Percentiles rank a stretch among this genome's conserved stretches.
phyloP scores from a whole-genome alignment of 768 basidiomycete species.

The Podaxis sp. region DNA sequence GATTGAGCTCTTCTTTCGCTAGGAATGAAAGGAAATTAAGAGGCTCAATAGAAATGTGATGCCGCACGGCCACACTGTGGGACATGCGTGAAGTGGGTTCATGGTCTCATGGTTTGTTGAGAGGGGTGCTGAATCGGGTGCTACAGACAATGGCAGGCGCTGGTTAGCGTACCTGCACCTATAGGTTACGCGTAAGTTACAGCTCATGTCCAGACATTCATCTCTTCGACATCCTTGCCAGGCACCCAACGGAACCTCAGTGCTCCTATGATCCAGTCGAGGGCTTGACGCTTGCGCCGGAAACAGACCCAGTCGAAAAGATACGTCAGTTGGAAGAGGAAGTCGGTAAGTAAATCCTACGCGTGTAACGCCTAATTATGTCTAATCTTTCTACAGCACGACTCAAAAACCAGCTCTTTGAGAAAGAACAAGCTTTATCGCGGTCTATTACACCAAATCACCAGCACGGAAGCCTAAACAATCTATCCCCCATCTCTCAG shows the following conservation, averaged over 20 bases:
- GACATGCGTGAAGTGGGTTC: conserved; percentile 78
- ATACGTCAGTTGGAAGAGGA: conserved; percentile 76
- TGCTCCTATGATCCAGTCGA: conserved; percentile 88
- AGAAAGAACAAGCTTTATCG: conserved; percentile 38
- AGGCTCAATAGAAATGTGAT: conserved; percentile 71
- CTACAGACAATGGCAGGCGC: conserved; percentile 73
- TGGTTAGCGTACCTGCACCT: conserved; percentile 82
- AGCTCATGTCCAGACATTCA: neutral
- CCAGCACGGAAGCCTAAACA: conserved; percentile 15
- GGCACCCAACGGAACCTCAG: conserved; percentile 83
- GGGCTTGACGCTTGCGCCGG: conserved; percentile 72
- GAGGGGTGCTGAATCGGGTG: conserved; percentile 1
- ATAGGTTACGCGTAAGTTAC: conserved; percentile 71
- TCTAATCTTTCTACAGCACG: conserved; percentile 40
- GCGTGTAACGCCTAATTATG: conserved; percentile 7
- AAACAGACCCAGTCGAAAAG: conserved; percentile 76
- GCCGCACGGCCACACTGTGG: conserved; percentile 83
- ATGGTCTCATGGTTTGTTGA: neutral
- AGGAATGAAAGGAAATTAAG: neutral
- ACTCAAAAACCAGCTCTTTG: conserved; percentile 60
- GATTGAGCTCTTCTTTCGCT: neutral
- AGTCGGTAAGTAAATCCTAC: conserved; percentile 47
- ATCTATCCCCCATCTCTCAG: conserved; percentile 20
- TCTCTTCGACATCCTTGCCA: conserved; percentile 26
- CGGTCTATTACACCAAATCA: conserved; percentile 39